A percentile compares a stretch with the other conserved stretches of the same genome.
These are phyloP conservation scores for Canna indica DNA, from an alignment of 176 grass and related monocot species.

Conservation along the genomic window DNA sequence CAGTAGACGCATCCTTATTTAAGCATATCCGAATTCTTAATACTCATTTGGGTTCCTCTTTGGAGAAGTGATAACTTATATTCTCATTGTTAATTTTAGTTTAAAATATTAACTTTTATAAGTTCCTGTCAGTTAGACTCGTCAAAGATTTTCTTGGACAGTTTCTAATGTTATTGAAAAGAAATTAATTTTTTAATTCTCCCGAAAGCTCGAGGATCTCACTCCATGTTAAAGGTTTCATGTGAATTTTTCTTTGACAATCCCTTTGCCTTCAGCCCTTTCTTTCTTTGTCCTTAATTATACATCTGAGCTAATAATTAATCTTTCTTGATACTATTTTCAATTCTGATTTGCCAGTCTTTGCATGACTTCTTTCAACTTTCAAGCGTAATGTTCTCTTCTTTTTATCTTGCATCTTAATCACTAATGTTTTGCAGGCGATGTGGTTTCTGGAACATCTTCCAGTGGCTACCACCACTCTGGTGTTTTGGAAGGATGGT, in stretches of 20 bases:
- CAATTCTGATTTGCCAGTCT: neutral
- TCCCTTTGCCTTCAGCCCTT: neutral
- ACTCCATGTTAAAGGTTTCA: neutral
- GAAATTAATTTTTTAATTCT: neutral
- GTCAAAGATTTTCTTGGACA: neutral
- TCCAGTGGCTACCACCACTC: constrained; percentile 57
- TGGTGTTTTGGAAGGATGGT: constrained; percentile 88
- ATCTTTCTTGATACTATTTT: neutral
- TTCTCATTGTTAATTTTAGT: neutral
- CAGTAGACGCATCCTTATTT: neutral
- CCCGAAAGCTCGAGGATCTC: neutral
- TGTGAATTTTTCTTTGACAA: neutral
- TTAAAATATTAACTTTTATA: neutral
- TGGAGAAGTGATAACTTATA: neutral
- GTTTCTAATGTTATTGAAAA: neutral
- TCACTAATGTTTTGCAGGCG: constrained; percentile 29
- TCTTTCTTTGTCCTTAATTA: neutral
- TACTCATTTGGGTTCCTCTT: neutral
- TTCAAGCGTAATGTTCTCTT: neutral
- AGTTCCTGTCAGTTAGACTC: neutral
- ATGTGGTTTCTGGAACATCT: constrained; percentile 91
- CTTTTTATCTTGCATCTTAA: neutral
- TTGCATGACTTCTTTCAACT: neutral
- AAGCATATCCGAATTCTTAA: neutral
- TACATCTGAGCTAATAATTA: neutral